Base-by-base conservation (phyloP, 331 rosid species). In the Cucumis variabilis region DNA sequence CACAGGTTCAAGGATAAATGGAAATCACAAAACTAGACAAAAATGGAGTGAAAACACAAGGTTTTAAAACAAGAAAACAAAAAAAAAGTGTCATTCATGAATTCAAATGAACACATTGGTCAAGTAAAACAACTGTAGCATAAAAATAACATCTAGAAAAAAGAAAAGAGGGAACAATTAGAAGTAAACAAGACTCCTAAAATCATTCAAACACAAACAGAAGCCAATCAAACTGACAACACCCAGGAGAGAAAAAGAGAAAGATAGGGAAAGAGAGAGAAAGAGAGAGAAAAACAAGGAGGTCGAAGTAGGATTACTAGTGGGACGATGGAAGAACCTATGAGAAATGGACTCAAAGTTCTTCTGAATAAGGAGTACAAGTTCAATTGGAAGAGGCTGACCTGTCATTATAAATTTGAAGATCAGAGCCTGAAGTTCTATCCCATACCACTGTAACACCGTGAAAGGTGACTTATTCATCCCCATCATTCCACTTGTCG, bases 361-460 rank as follows among this genome's bases (percentile, higher is more conserved):
- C 87, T 87, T 92, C 91, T 92, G 98, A 88, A 94, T 94, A 23
- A 96, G 96, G n/a, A 90, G 93, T 14, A 94, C 90, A 60, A 94
- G 98, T 86, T 94, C 93, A 86, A 95, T 3, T 33, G 37, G 37
- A 33, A 33, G 4, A 33, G 95, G 93, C 83, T 93, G 89, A 88
- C 96, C 95, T 5, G 95, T 93, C 91, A 92, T 86, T 92, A 94
- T 89, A 84, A 93, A 94, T 88, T 94, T 94, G 87, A 91, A 94
- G 89, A 94, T 93, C 90, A 93, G 87, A 88, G 95, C 95, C 83
- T 94, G 95, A 81, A 92, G 96, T 65, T 94, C 98, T 83, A 93
- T 93, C 90, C 93, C 96, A 90, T 94, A 95, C 94, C 94, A 94
- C 92, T 92, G 96, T 72, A 93, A 92, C 85, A 91, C 88, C 27